Conservation (phyloP, 805 yeast genomes). For the Hanseniaspora lindneri region DNA sequence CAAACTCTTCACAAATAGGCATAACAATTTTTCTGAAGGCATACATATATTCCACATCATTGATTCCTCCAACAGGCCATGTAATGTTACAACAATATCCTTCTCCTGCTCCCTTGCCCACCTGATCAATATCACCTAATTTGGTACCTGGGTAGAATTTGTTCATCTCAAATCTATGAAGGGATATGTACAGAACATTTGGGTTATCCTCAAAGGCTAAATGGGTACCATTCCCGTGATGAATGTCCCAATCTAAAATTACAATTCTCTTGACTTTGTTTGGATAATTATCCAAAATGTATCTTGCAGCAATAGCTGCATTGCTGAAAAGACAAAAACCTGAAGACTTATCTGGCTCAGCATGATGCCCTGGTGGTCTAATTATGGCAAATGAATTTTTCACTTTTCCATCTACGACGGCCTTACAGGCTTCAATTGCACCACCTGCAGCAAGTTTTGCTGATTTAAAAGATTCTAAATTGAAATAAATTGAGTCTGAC, state of each 20-base stretch:
- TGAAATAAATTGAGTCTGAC: constrained; percentile 91
- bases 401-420: constrained; percentile 85
- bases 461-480: constrained; percentile 74
- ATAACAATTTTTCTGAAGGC: constrained; percentile 77
- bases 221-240: constrained; percentile 98
- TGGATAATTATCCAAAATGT: constrained; percentile 68
- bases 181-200: constrained; percentile 76
- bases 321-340: constrained; percentile 94
- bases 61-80: constrained; percentile 84
- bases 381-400: constrained; percentile 89
- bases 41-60: constrained; percentile 89
- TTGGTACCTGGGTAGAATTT: constrained; percentile 87
- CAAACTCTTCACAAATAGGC: constrained; percentile 80
- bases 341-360: constrained; percentile 94
- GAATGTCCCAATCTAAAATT: constrained; percentile 95
- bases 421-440: constrained; percentile 87
- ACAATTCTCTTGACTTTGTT: constrained; percentile 76
- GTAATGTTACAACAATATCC: constrained; percentile 87
- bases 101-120: constrained; percentile 76
- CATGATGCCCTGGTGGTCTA: constrained; percentile 98
- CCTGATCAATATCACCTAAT: constrained; percentile 68
- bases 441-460: constrained; percentile 95
- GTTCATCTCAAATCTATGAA: constrained; percentile 88
- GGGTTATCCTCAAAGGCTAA: constrained; percentile 82
- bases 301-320: constrained; percentile 93